phyloP scores from a whole-genome alignment of 441 rosid species.

The Codiaeum variegatum region DNA sequence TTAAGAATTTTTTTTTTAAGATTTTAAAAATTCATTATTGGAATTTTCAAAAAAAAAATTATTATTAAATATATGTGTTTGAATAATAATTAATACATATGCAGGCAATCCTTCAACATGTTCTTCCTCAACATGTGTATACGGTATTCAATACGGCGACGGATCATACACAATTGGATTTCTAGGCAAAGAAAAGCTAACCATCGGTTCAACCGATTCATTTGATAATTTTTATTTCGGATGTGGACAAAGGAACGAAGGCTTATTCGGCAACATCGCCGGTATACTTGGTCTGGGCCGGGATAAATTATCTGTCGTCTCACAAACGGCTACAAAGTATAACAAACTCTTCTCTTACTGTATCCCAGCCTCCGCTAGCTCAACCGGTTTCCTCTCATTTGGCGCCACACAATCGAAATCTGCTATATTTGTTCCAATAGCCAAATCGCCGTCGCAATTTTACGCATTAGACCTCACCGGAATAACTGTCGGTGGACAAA shows the following conservation, averaged over 20 bases:
- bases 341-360: slow-evolving; percentile 75
- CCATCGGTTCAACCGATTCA: slow-evolving; percentile 40
- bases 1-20: too few species aligned
- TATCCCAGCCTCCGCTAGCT: slow-evolving; percentile 57
- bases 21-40: too few species aligned
- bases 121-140: slow-evolving; percentile 50
- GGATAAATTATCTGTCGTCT: slow-evolving; percentile 51
- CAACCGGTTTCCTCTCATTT: slow-evolving; percentile 68
- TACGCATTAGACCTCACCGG: slow-evolving; percentile 45
- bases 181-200: slow-evolving; percentile 55
- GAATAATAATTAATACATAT: too few species aligned
- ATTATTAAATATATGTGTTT: too few species aligned
- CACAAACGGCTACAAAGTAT: slow-evolving; percentile 60
- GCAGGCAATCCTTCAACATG: slow-evolving; percentile 29
- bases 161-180: slow-evolving; percentile 57
- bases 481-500: slow-evolving; percentile 34
- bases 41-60: too few species aligned
- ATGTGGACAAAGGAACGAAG: slow-evolving; percentile 66
- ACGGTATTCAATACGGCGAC: slow-evolving; percentile 73
- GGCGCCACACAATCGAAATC: slow-evolving; percentile 43
- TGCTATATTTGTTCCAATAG: slow-evolving; percentile 53
- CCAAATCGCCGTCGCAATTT: slow-evolving; percentile 36
- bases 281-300: slow-evolving; percentile 83
- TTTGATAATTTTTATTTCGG: slow-evolving; percentile 56
- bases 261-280: slow-evolving; percentile 59